A percentile compares a stretch with the other conserved stretches of the same genome.
Evolutionary conservation across 2,329 filamentous ascomycete species (phyloP).

Genomic region (Celoporthe dispersa): DNA sequence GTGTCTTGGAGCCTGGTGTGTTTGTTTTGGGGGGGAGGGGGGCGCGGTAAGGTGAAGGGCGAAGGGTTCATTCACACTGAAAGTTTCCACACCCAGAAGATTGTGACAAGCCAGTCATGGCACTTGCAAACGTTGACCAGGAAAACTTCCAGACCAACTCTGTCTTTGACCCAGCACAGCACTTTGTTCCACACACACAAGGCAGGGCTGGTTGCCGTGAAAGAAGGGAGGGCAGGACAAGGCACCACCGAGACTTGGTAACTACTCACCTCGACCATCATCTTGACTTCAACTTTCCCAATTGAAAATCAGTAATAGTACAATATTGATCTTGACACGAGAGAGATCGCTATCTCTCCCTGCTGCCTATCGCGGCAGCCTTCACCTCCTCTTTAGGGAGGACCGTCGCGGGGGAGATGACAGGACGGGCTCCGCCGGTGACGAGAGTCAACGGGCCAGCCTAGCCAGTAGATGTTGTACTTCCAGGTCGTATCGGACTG

Average conservation of each 20-base stretch:
- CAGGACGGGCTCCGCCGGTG: constrained; percentile 1
- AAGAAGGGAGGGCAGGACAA: background rate
- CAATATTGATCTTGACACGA: background rate
- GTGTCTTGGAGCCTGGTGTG: background rate
- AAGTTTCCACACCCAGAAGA: background rate
- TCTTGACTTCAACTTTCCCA: constrained; percentile 32
- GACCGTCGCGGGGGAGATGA: background rate
- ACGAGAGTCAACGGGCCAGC: background rate
- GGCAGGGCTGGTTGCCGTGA: background rate
- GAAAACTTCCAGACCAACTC: background rate
- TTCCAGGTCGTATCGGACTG: constrained; percentile 3
- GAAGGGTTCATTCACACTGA: background rate
- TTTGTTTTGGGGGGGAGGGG: background rate
- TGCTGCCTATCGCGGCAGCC: constrained; percentile 10
- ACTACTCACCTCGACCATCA: constrained; percentile 43
- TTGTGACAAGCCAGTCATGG: background rate
- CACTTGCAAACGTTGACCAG: background rate
- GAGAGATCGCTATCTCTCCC: constrained; percentile 17
- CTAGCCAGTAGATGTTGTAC: constrained; percentile 1
- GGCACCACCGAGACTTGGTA: background rate
- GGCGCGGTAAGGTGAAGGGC: background rate
- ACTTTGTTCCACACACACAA: background rate
- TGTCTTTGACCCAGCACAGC: background rate
- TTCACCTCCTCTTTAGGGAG: constrained; percentile 8
- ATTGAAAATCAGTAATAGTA: constrained; percentile 9